Evolutionary conservation across 2,329 filamentous ascomycete species (phyloP).

Genomic region (Basipetospora chlamydospora): DNA sequence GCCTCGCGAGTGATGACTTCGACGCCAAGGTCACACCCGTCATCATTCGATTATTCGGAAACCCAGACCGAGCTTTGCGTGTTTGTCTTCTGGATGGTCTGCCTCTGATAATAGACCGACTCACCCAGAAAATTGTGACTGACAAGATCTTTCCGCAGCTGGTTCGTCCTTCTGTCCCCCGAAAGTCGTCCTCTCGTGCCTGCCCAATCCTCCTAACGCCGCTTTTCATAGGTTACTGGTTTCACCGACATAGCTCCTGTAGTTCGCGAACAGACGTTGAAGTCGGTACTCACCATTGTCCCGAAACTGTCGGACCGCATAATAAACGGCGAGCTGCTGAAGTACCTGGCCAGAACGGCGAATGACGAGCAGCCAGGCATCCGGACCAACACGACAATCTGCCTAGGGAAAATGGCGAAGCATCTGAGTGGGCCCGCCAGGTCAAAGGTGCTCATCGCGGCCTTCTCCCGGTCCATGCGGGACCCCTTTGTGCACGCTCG

Average conservation of each 20-base stretch:
- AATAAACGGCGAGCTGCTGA: conserved; percentile 84
- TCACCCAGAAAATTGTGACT: conserved; percentile 79
- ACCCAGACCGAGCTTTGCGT: conserved; percentile 80
- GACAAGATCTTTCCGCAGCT: conserved; percentile 95
- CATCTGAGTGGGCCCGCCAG: conserved; percentile 66
- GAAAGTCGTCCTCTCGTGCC: not conserved
- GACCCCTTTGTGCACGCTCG: conserved; percentile 93
- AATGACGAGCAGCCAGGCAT: conserved; percentile 98
- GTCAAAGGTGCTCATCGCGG: conserved; percentile 81
- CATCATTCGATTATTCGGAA: conserved; percentile 73
- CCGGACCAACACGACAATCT: conserved; percentile 95
- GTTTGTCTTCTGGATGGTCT: conserved; percentile 84
- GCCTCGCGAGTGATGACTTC: conserved; percentile 82
- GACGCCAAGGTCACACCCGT: conserved; percentile 72
- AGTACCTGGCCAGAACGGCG: conserved; percentile 83
- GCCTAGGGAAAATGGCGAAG: conserved; percentile 87
- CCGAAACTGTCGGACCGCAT: conserved; percentile 81
- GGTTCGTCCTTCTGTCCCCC: conserved; percentile 28
- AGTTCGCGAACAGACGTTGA: conserved; percentile 89
- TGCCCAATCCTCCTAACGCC: conserved; percentile 11
- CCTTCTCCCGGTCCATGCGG: conserved; percentile 74
- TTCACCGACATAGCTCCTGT: conserved; percentile 87
- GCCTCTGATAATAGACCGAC: conserved; percentile 77
- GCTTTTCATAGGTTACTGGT: conserved; percentile 54
- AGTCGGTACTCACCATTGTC: conserved; percentile 79